Base-by-base conservation (phyloP, 2,329 filamentous ascomycete genomes). In the Albophoma yamanashiensis region DNA sequence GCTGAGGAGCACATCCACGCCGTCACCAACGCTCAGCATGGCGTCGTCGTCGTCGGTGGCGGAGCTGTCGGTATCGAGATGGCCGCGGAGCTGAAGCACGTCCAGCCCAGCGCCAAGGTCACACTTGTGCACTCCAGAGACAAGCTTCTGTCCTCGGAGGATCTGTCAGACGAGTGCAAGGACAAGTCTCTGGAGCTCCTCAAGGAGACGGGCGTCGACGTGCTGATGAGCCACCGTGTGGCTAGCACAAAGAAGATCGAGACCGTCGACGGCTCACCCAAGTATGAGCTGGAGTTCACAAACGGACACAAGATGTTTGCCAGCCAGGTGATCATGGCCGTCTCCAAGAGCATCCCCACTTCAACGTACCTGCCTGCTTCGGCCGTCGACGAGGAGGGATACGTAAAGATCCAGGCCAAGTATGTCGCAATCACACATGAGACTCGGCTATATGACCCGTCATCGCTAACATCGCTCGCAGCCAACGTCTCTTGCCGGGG, bases 61-160 rank as follows among this genome's bases (percentile, higher is more conserved):
- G 75, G 88, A 57, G 90, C 89, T 8, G 89, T 92, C 1, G 90
- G 90, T 11, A 86, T 92, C 59, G 89, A 93, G 70, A 91, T 93
- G 80, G 89, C 90, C 0, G 85, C 88, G 1, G 89, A 94, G 74
- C 76, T 92, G 59, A 92, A 92, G 73, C 71, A 82, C 55, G 76
- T 85, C 31, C 80, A 87, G 62, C 89, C 90, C 0, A 67, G 81
- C 14, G 75, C 84, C 59, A 81, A 81, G 47, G 86, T 93, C n/a
- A 89, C 84, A 1, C 80, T 94, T 1, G 82, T 91, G 5, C 90
- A 93, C 70, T 92, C 89, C 4, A 79, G 88, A 25, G 77, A 81
- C 34, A 83, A 83, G 66, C 81, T 93, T 1, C 78, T 93, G 9
- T 91, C 88, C 0, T 84, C 87, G 0, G 90, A 94, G 73, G 83